These are phyloP conservation scores for Glarea lozoyensis DNA, from an alignment of 495 filamentous ascomycete species.

Conservation along the genomic window DNA sequence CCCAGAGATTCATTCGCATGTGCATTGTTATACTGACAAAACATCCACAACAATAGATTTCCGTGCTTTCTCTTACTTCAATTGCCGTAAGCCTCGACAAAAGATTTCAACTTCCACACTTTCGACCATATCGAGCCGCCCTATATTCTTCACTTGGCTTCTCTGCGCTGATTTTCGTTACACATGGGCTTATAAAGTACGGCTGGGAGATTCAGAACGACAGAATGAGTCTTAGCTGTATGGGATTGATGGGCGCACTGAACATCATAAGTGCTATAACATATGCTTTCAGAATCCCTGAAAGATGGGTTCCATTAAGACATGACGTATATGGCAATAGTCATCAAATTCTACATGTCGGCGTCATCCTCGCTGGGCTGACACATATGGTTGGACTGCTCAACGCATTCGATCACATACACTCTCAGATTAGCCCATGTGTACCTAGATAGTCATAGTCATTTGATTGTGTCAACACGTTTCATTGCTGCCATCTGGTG, in stretches of 20 bases:
- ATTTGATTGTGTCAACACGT: too few species aligned
- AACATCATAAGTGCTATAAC: constrained; percentile 79
- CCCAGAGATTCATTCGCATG: too few species aligned
- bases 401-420: constrained; percentile 10
- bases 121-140: constrained; percentile 72
- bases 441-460: too few species aligned
- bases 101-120: constrained; percentile 65
- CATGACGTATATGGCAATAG: constrained; percentile 69
- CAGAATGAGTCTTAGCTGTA: constrained; percentile 72
- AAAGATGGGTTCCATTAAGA: constrained; percentile 45
- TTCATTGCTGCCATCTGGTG: too few species aligned
- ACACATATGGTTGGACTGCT: constrained; percentile 13
- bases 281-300: constrained; percentile 54
- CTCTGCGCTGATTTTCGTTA: constrained; percentile 63
- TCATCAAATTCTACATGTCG: constrained; percentile 69
- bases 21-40: too few species aligned
- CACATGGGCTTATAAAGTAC: constrained; percentile 35
- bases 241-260: constrained; percentile 55
- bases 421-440: constrained; percentile 5
- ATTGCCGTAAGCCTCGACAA: constrained; percentile 61
- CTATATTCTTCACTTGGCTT: constrained; percentile 86
- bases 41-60: too few species aligned
- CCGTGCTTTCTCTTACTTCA: constrained; percentile 50
- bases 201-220: constrained; percentile 54
- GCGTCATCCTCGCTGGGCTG: constrained; percentile 48